phyloP scores from a whole-genome alignment of 495 filamentous ascomycete genomes.

The Articulospora tetracladia region DNA sequence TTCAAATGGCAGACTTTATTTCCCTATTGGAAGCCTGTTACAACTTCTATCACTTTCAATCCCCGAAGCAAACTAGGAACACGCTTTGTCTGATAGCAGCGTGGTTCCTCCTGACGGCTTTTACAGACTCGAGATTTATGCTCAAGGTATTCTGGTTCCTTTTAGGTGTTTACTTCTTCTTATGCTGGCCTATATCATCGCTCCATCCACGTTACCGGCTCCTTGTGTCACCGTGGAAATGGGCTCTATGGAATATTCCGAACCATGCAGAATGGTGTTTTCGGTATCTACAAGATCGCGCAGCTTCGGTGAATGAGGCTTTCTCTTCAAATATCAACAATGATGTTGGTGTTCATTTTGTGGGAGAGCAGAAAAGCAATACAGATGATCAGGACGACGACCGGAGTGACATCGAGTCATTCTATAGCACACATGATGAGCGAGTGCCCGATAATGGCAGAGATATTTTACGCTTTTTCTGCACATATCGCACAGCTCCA shows the following conservation, averaged over 20 bases:
- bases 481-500: slow-evolving; percentile 2
- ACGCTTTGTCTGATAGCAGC: slow-evolving; percentile 31
- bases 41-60: slow-evolving; percentile 43
- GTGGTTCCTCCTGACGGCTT: slow-evolving; percentile 28
- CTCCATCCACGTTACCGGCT: slow-evolving; percentile 38
- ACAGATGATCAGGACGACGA: background rate
- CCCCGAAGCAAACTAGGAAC: slow-evolving; percentile 31
- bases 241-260: slow-evolving; percentile 39
- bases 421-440: background rate
- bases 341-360: background rate
- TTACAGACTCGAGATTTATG: slow-evolving; percentile 31
- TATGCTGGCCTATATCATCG: slow-evolving; percentile 37
- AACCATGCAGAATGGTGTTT: slow-evolving; percentile 24
- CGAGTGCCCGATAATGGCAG: background rate
- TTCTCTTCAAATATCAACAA: background rate
- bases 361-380: too few relatives aligned
- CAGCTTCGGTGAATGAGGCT: background rate
- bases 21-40: slow-evolving; percentile 35
- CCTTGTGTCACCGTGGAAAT: slow-evolving; percentile 37
- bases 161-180: slow-evolving; percentile 37
- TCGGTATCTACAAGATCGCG: slow-evolving; percentile 13
- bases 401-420: background rate
- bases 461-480: slow-evolving; percentile 6
- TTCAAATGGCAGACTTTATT: slow-evolving; percentile 42
- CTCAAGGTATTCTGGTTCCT: slow-evolving; percentile 37